These are phyloP conservation scores for Neofusicoccum parvum DNA, from an alignment of 2,329 filamentous ascomycete genomes.

Conservation along the genomic window DNA sequence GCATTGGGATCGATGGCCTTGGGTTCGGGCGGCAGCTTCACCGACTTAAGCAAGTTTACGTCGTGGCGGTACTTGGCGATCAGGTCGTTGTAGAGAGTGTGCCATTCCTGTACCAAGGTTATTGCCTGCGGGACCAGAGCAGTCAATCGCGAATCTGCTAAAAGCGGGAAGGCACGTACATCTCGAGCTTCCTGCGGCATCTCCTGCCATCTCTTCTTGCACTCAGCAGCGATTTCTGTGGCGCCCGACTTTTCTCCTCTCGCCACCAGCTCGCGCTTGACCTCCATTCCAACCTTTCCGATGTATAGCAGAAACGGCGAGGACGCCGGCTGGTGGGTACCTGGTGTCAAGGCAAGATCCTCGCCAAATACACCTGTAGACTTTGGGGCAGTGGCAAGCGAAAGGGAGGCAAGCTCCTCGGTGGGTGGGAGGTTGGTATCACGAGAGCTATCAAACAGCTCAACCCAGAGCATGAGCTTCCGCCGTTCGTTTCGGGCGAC, in stretches of 20 bases:
- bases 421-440: constrained; percentile 38
- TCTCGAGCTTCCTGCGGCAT: constrained; percentile 41
- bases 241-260: constrained; percentile 41
- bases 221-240: constrained; percentile 45
- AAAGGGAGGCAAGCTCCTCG: constrained; percentile 24
- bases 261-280: constrained; percentile 40
- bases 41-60: constrained; percentile 38
- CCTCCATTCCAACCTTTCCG: constrained; percentile 41
- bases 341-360: neutral
- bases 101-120: constrained; percentile 39
- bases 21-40: constrained; percentile 26
- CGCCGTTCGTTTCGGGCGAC: constrained; percentile 67
- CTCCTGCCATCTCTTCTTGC: constrained; percentile 41
- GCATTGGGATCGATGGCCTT: constrained; percentile 41
- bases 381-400: constrained; percentile 1
- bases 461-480: constrained; percentile 66
- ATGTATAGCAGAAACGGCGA: constrained; percentile 45
- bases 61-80: constrained; percentile 43
- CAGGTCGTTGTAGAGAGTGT: constrained; percentile 43
- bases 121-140: constrained; percentile 25
- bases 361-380: constrained; percentile 21
- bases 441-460: constrained; percentile 62
- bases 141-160: constrained; percentile 10
- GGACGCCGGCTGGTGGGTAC: constrained; percentile 37
- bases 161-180: constrained; percentile 14